Conservation (phyloP, 208 protist genomes). For the Crithidia thermophila region DNA sequence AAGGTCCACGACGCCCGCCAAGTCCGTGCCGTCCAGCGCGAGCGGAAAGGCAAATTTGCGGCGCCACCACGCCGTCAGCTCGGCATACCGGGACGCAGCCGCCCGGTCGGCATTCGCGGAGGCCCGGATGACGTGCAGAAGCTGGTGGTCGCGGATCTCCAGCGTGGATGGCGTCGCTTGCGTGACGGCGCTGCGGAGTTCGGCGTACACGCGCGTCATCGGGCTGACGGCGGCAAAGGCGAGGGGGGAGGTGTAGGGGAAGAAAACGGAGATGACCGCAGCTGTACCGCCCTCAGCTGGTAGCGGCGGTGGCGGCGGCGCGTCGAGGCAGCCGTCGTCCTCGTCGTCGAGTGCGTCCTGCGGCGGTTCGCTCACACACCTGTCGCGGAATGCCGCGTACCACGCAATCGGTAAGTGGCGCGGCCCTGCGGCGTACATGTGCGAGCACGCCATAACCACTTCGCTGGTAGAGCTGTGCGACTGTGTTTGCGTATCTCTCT, state of each 20-base stretch:
- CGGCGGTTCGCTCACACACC: not conserved
- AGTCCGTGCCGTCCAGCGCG: not conserved
- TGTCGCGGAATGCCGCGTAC: not conserved
- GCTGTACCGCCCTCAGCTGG: not conserved
- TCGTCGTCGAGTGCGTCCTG: not conserved
- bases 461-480: no score
- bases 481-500: no score
- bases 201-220: slow-evolving; percentile 2
- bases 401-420: not conserved
- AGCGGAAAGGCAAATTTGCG: not conserved
- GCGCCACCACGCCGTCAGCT: slow-evolving; percentile 6
- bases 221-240: slow-evolving; percentile 9
- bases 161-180: not conserved
- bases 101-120: not conserved
- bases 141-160: not conserved
- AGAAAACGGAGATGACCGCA: not conserved
- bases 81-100: not conserved
- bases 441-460: no score
- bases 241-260: not conserved
- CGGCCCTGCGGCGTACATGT: not conserved
- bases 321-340: not conserved
- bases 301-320: not conserved
- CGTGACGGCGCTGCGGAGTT: not conserved
- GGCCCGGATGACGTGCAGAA: not conserved
- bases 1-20: not conserved